Evolutionary conservation across 2,329 filamentous ascomycete genomes (phyloP), one percentile per base, ranked within the genome.

Genomic region (Talaromyces sp.): DNA sequence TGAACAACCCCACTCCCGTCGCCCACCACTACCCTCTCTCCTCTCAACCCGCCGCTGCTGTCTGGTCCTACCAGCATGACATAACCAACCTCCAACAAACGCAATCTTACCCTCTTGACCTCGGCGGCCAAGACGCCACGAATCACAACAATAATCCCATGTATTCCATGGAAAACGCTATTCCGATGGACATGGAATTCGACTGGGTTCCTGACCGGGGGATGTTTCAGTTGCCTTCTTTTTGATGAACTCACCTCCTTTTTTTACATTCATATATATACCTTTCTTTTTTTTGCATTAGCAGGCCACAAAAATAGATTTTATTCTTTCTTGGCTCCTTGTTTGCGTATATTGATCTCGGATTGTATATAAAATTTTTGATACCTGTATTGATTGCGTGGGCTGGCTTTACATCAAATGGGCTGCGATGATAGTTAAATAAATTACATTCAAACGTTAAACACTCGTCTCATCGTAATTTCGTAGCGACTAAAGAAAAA

Each of bases 181-280:
- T 52, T n/a, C 48, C 60, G 14, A 56, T 62, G 54, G 60, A 63
- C 17, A 60, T 63, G 48, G 62, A 63, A 46, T 62, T 50, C 29
- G 62, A 62, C 43, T 63, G 62, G 62, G 57, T 63, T 50, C 62
- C 62, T 17, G 60, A 58, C 11, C 51, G 58, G 9, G 57, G 60
- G 3, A 63, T 62, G 59, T 63, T 62, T 29, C 60, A 59, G 21
- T 48, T 58, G 19, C 60, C 60, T 11, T 56, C 7, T 21, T 60
- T 63, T 19, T 62, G 19, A 61, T 38, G 31, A 32, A 3, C 10
- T 54, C 26, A 5, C n/a, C n/a, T 24, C n/a, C 6, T 24, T 48
- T 21, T 11, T 48, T 19, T 35, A 38, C 48, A 46, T 38, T 7
- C 7, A 48, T 48, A 56, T 1, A 56, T 31, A 11, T 41, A 43